Percentiles rank a stretch among this genome's conserved stretches.
Conservation (phyloP, 208 protist species). For the Phytomonas sp. region DNA sequence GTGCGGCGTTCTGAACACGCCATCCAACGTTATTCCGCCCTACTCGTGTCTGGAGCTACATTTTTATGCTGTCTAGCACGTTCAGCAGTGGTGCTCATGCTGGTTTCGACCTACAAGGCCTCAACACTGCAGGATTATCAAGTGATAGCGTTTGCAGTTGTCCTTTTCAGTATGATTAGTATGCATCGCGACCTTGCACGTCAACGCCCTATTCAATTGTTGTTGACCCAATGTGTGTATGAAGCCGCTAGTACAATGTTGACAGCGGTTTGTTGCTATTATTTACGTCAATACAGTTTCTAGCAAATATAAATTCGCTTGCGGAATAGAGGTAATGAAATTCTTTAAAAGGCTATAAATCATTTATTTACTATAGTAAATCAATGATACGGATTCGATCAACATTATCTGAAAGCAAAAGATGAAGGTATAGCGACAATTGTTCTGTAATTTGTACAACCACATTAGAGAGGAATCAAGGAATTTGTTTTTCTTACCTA, state of each 20-base stretch:
- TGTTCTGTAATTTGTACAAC: neutral
- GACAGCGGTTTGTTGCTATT: conserved; percentile 46
- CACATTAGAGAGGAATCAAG: neutral
- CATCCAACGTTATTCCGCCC: conserved; percentile 48
- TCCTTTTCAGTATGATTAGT: conserved; percentile 38
- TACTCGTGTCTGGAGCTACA: conserved; percentile 25
- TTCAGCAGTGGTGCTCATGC: conserved; percentile 25
- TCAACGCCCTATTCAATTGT: conserved; percentile 71
- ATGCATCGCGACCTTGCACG: conserved; percentile 54
- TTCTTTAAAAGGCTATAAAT: neutral
- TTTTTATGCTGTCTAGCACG: conserved; percentile 42
- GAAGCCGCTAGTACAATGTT: conserved; percentile 59
- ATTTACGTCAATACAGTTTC: conserved; percentile 46
- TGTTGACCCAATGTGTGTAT: conserved; percentile 66
- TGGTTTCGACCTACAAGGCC: conserved; percentile 33
- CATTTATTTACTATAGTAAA: neutral
- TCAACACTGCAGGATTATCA: conserved; percentile 60
- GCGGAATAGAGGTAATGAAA: neutral
- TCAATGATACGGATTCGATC: neutral
- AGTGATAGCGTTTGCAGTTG: conserved; percentile 35
- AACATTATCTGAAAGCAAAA: neutral
- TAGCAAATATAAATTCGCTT: conserved; percentile 14
- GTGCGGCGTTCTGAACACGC: conserved; percentile 72
- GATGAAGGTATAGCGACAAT: neutral
- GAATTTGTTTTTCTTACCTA: conserved; percentile 9